Conservation (phyloP, 1,284 basidiomycete genomes). For the Ustilago sp. region DNA sequence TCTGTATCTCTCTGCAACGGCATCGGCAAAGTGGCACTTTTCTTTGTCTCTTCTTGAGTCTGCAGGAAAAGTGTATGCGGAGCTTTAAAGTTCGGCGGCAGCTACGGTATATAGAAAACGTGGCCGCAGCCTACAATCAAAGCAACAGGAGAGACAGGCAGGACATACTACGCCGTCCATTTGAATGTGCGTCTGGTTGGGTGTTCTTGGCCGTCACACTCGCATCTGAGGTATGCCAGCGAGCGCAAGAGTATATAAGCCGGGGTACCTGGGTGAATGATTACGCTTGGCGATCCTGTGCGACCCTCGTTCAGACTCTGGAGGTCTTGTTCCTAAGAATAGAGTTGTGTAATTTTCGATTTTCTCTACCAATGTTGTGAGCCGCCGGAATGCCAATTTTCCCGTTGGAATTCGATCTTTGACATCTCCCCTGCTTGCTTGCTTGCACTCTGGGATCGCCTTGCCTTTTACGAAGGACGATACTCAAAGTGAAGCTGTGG, state of each 20-base stretch:
- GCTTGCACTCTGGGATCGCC: slow-evolving; percentile 1
- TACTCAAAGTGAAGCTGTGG: too few relatives aligned
- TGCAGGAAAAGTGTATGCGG: background rate
- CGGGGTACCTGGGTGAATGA: background rate
- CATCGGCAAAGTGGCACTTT: slow-evolving; percentile 4
- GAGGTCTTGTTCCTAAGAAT: background rate
- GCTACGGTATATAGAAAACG: background rate
- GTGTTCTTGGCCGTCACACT: too few relatives aligned
- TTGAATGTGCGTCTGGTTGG: too few relatives aligned
- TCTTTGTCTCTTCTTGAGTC: too few relatives aligned
- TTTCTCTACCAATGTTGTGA: background rate
- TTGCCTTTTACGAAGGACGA: background rate
- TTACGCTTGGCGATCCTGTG: background rate
- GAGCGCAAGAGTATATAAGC: background rate
- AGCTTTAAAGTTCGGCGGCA: slow-evolving; percentile 7
- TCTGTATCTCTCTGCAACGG: background rate
- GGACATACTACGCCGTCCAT: too few relatives aligned
- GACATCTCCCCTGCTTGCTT: background rate
- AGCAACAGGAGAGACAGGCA: background rate
- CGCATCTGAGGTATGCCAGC: too few relatives aligned
- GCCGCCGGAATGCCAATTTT: background rate
- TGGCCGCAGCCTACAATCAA: slow-evolving; percentile 1
- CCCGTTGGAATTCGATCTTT: slow-evolving; percentile 1
- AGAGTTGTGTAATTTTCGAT: background rate
- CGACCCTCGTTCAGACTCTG: background rate